Conservation (phyloP, 306 rosid genomes). For the Vachellia pachyceras region DNA sequence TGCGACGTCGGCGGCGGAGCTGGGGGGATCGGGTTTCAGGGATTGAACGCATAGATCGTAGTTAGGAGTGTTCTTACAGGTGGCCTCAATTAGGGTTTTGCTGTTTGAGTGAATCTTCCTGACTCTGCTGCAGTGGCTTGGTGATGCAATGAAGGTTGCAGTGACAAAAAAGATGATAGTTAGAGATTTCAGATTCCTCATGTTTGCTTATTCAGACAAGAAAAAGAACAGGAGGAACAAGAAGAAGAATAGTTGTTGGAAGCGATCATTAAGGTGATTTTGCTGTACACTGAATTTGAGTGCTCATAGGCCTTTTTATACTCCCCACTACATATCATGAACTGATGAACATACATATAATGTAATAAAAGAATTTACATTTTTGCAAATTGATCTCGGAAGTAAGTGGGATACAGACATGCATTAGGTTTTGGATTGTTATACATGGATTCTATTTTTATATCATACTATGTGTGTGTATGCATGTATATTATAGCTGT, state of each 20-base stretch:
- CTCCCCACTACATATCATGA: not conserved
- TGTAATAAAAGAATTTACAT: too few relatives aligned
- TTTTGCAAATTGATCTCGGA: too few relatives aligned
- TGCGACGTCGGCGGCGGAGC: not conserved
- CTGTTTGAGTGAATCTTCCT: not conserved
- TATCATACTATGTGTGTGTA: too few relatives aligned
- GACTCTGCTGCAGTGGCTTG: not conserved
- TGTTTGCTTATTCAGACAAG: not conserved
- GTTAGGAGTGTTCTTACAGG: not conserved
- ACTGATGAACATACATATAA: too few relatives aligned
- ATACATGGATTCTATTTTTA: too few relatives aligned
- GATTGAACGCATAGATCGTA: not conserved
- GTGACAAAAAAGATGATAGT: not conserved
- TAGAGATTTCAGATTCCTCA: not conserved
- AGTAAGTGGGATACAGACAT: not conserved
- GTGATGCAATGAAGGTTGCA: not conserved
- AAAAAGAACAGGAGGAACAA: not conserved
- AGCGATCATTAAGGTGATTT: not conserved
- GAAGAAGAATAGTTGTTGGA: not conserved
- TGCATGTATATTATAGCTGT: too few relatives aligned
- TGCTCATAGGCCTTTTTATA: not conserved
- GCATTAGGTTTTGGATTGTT: not conserved
- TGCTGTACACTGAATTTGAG: not conserved
- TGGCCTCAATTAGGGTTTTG: not conserved
- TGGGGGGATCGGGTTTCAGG: not conserved